phyloP scores from a whole-genome alignment of 805 yeast species.

The Yamadazyma scolyti region DNA sequence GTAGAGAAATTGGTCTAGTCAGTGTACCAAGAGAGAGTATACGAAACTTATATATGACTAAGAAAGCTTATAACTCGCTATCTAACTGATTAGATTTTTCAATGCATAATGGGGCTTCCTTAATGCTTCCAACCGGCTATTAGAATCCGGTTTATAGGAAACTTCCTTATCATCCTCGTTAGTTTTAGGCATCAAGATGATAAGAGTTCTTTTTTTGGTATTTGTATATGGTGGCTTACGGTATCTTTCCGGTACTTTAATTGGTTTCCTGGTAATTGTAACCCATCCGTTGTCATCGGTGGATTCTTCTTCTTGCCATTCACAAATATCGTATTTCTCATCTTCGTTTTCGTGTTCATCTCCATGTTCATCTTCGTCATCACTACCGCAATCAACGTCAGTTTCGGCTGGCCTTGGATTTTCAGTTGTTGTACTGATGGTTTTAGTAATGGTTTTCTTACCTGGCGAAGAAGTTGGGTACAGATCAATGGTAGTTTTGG shows the following conservation, averaged over 20 bases:
- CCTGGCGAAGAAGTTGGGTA: conserved; percentile 5
- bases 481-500: conserved; percentile 1
- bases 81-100: too few relatives aligned
- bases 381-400: conserved; percentile 4
- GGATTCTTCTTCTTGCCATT: conserved; percentile 20
- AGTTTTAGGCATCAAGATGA: conserved; percentile 9
- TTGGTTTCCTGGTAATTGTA: conserved; percentile 16
- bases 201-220: conserved; percentile 11
- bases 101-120: too few relatives aligned
- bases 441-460: conserved; percentile 5
- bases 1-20: conserved; percentile 49
- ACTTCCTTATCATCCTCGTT: conserved; percentile 1
- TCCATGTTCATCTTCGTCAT: conserved; percentile 3
- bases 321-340: conserved; percentile 11
- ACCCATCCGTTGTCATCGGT: conserved; percentile 16
- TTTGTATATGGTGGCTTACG: conserved; percentile 8
- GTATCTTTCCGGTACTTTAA: conserved; percentile 14
- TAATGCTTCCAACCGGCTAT: too few relatives aligned
- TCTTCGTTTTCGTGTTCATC: conserved; percentile 1
- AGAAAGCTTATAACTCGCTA: conserved; percentile 8
- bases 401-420: conserved; percentile 1
- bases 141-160: too few relatives aligned
- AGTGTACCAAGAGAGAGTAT: conserved; percentile 47
- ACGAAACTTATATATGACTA: conserved; percentile 20
- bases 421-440: background rate